Evolutionary conservation across 2,329 filamentous ascomycete species (phyloP).

Genomic region (Paramyrothecium roridum): DNA sequence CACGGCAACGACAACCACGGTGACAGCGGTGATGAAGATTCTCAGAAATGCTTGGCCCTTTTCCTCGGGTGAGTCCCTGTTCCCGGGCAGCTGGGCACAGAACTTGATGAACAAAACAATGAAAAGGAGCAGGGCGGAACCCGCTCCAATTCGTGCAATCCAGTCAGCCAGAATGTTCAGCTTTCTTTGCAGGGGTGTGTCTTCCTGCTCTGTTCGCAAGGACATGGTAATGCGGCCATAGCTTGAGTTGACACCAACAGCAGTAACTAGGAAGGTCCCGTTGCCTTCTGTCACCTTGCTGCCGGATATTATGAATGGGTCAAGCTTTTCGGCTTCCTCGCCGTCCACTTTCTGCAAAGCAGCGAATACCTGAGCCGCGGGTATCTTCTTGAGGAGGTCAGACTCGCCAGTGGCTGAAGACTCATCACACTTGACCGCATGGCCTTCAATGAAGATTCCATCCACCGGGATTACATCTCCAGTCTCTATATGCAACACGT

Average conservation of each 20-base stretch:
- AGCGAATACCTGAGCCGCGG: constrained; percentile 52
- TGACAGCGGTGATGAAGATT: constrained; percentile 63
- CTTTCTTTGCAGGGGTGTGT: constrained; percentile 51
- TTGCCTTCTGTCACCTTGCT: constrained; percentile 47
- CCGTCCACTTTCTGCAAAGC: constrained; percentile 43
- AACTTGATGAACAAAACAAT: constrained; percentile 75
- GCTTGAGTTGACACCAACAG: constrained; percentile 47
- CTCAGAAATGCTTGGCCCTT: constrained; percentile 58
- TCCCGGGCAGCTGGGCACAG: constrained; percentile 56
- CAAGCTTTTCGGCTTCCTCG: constrained; percentile 45
- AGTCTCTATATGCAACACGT: constrained; percentile 64
- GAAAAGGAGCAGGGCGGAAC: constrained; percentile 68
- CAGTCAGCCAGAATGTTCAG: constrained; percentile 31
- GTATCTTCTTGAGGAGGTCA: constrained; percentile 64
- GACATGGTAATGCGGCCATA: constrained; percentile 53
- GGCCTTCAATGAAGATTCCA: constrained; percentile 59
- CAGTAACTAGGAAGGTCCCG: constrained; percentile 50
- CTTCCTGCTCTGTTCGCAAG: constrained; percentile 43
- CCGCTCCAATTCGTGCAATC: constrained; percentile 44
- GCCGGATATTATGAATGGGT: constrained; percentile 61
- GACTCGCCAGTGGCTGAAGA: constrained; percentile 71
- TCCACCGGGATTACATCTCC: constrained; percentile 69
- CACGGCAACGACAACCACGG: constrained; percentile 62
- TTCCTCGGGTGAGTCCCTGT: constrained; percentile 38
- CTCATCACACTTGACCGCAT: constrained; percentile 60